phyloP scores from a whole-genome alignment of 352 stramenopile genomes.

The Pythium volutum region DNA sequence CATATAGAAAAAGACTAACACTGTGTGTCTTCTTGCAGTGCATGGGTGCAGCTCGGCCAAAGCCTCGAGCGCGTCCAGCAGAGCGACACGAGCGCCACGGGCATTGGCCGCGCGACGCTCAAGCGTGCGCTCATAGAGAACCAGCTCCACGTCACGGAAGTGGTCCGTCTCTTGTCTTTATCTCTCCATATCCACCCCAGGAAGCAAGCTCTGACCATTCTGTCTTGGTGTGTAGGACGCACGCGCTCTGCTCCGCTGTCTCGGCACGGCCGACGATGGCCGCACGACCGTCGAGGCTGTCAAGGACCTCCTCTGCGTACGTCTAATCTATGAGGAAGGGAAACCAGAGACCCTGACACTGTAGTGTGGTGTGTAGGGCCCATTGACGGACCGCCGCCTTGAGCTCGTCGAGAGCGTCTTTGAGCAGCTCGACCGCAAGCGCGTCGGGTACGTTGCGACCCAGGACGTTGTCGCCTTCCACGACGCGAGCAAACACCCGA shows the following conservation, averaged over 20 bases:
- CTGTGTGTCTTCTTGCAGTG: slow-evolving; percentile 20
- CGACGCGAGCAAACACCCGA: slow-evolving; percentile 53
- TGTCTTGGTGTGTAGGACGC: slow-evolving; percentile 34
- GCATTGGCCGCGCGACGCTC: slow-evolving; percentile 46
- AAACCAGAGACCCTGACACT: neutral
- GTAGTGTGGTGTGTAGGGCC: slow-evolving; percentile 30
- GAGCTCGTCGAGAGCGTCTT: slow-evolving; percentile 73
- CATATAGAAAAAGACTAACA: neutral
- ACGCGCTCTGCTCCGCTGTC: slow-evolving; percentile 42
- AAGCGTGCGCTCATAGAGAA: slow-evolving; percentile 55
- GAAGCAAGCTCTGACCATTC: neutral
- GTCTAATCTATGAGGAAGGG: neutral
- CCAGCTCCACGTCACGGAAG: slow-evolving; percentile 52
- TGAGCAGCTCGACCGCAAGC: slow-evolving; percentile 56
- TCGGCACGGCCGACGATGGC: slow-evolving; percentile 36
- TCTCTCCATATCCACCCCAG: neutral
- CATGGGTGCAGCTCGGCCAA: slow-evolving; percentile 50
- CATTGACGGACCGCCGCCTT: slow-evolving; percentile 41
- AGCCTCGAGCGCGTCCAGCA: slow-evolving; percentile 48
- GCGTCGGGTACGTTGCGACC: slow-evolving; percentile 54
- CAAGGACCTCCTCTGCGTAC: slow-evolving; percentile 65
- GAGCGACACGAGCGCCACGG: slow-evolving; percentile 29
- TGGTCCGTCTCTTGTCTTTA: slow-evolving; percentile 31
- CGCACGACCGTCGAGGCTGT: slow-evolving; percentile 42
- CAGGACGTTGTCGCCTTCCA: slow-evolving; percentile 47